phyloP scores from a whole-genome alignment of 768 basidiomycete species.

The Naganishia kalamii region DNA sequence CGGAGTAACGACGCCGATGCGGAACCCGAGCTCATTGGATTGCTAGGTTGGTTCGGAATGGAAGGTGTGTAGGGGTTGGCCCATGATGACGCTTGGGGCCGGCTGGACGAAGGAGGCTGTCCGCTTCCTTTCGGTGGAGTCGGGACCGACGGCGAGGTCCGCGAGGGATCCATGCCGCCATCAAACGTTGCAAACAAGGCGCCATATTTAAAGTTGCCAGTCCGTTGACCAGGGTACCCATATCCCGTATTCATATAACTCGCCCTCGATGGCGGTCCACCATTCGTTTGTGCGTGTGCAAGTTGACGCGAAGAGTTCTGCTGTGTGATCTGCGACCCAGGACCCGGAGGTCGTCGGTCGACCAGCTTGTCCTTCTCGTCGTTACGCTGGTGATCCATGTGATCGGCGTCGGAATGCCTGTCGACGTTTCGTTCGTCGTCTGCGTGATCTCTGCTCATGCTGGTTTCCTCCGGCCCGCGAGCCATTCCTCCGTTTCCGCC shows the following conservation, averaged over 20 bases:
- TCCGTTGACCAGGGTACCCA: conserved; percentile 2
- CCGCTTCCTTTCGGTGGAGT: not conserved
- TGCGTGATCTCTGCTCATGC: not conserved
- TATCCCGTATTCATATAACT: conserved; percentile 10
- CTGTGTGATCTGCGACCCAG: conserved; percentile 6
- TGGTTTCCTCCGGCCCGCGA: not conserved
- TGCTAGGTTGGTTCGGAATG: not conserved
- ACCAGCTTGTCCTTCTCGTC: conserved; percentile 12
- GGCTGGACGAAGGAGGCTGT: not conserved
- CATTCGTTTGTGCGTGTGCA: not conserved
- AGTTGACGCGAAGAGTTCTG: not conserved
- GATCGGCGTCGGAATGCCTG: not conserved
- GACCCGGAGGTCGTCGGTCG: conserved; percentile 13
- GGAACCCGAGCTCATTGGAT: not conserved
- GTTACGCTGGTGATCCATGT: not conserved
- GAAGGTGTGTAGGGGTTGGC: conserved; percentile 9
- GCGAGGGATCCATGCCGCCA: not conserved
- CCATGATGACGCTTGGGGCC: conserved; percentile 5
- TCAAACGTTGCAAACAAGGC: conserved; percentile 16
- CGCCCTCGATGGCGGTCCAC: not conserved
- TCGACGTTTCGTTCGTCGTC: not conserved
- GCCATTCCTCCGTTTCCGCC: not conserved
- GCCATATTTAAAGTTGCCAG: conserved; percentile 17
- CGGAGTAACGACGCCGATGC: conserved; percentile 28
- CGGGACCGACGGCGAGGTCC: not conserved